A percentile compares a stretch with the other conserved stretches of the same genome.
Evolutionary conservation across 202 grass and related monocot genomes (phyloP).

Genomic region (Carex arenaria): DNA sequence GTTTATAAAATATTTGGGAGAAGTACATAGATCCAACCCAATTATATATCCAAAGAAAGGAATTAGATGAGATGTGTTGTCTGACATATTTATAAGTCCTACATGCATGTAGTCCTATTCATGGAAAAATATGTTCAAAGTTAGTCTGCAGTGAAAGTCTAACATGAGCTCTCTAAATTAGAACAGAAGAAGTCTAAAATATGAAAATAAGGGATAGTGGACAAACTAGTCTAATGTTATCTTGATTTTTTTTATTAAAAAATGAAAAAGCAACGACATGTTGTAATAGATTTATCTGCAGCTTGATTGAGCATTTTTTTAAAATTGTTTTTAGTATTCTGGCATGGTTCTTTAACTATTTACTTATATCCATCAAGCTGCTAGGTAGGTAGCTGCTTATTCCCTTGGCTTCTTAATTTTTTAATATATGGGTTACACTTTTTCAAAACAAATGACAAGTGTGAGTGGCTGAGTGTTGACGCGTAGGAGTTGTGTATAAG

Average conservation of each 20-base stretch:
- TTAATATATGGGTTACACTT: background rate
- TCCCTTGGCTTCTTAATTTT: background rate
- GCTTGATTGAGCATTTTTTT: background rate
- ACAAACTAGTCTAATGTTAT: background rate
- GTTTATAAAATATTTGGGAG: background rate
- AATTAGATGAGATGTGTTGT: background rate
- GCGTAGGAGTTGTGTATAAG: too few species aligned
- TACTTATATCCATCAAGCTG: background rate
- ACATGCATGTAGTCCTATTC: background rate
- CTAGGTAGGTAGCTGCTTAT: background rate
- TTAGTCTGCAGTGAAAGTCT: conserved; percentile 1
- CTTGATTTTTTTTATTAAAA: background rate
- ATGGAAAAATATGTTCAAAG: background rate
- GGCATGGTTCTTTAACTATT: background rate
- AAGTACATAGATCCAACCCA: background rate
- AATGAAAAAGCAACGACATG: background rate
- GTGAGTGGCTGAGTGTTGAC: too few species aligned
- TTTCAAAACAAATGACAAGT: background rate
- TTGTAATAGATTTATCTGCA: background rate
- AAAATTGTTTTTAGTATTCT: background rate
- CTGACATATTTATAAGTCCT: background rate
- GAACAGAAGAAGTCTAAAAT: background rate
- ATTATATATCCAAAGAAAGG: background rate
- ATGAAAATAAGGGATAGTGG: background rate
- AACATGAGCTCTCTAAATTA: background rate